These are phyloP conservation scores for Phytophthora melonis DNA, from an alignment of 352 stramenopile genomes.

Conservation along the genomic window DNA sequence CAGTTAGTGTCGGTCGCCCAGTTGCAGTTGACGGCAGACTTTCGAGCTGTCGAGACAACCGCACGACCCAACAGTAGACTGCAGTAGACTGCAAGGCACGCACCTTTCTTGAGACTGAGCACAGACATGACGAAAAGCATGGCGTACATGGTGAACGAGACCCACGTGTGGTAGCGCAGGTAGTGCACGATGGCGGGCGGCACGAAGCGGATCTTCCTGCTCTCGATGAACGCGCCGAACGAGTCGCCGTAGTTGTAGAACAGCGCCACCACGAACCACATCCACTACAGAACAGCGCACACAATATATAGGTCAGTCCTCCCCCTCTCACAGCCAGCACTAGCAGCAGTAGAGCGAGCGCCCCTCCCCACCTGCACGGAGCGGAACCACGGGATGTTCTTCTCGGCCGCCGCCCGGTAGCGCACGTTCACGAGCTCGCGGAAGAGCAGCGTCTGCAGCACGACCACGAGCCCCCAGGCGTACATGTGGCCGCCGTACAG, in stretches of 20 bases:
- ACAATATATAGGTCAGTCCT: not conserved
- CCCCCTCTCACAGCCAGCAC: not conserved
- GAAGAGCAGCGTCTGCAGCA: constrained; percentile 93
- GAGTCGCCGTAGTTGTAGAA: constrained; percentile 97
- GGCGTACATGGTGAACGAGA: constrained; percentile 96
- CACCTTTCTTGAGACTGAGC: constrained; percentile 93
- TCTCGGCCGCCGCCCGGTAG: constrained; percentile 94
- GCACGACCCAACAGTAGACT: constrained; percentile 2
- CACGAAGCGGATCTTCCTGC: constrained; percentile 85
- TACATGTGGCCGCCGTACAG: constrained; percentile 88
- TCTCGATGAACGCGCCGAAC: constrained; percentile 87
- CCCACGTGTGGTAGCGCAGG: constrained; percentile 90
- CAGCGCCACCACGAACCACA: constrained; percentile 97
- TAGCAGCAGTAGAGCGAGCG: not conserved
- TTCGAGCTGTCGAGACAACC: constrained; percentile 13
- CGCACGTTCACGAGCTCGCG: constrained; percentile 98
- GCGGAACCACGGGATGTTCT: constrained; percentile 97
- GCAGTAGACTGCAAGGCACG: constrained; percentile 11
- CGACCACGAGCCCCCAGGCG: constrained; percentile 84
- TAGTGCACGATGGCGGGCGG: constrained; percentile 86
- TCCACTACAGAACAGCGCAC: constrained; percentile 82
- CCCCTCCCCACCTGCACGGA: constrained; percentile 85
- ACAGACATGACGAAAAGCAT: constrained; percentile 97
- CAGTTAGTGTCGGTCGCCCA: not conserved
- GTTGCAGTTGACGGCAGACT: not conserved